Evolutionary conservation across 1,284 basidiomycete genomes (phyloP).

Genomic region (Rhodotorula sp.): DNA sequence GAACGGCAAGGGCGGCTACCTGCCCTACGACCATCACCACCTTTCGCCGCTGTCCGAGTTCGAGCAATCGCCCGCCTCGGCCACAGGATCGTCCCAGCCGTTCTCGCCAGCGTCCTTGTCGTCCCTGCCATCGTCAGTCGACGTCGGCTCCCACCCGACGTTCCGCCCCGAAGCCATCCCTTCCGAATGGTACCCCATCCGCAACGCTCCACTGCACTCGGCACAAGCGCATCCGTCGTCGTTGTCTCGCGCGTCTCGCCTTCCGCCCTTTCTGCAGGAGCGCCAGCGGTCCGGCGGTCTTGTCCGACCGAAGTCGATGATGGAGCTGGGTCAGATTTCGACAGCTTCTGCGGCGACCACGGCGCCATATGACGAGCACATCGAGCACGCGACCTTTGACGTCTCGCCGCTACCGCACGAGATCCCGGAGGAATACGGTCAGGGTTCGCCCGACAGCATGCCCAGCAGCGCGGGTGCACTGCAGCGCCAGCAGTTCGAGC

Average conservation of each 20-base stretch:
- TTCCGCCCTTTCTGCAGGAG: constrained; percentile 35
- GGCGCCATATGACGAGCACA: background rate
- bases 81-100: constrained; percentile 19
- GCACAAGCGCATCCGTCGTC: background rate
- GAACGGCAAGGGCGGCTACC: constrained; percentile 21
- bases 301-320: constrained; percentile 34
- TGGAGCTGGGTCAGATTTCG: constrained; percentile 25
- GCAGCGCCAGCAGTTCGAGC: constrained; percentile 31
- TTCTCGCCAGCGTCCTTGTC: constrained; percentile 36
- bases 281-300: constrained; percentile 12
- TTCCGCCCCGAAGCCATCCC: constrained; percentile 5
- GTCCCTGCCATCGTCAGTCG: constrained; percentile 33
- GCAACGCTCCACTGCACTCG: background rate
- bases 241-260: constrained; percentile 18
- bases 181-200: constrained; percentile 2
- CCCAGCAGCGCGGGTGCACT: constrained; percentile 37
- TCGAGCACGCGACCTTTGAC: background rate
- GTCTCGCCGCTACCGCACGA: background rate
- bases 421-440: background rate
- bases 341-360: background rate
- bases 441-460: constrained; percentile 17
- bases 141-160: constrained; percentile 18
- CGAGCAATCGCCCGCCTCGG: constrained; percentile 25
- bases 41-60: constrained; percentile 34
- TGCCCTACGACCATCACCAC: constrained; percentile 24